These are phyloP conservation scores for Groenewaldozyma auringiensis DNA, from an alignment of 1,139 yeast species.

Conservation along the genomic window DNA sequence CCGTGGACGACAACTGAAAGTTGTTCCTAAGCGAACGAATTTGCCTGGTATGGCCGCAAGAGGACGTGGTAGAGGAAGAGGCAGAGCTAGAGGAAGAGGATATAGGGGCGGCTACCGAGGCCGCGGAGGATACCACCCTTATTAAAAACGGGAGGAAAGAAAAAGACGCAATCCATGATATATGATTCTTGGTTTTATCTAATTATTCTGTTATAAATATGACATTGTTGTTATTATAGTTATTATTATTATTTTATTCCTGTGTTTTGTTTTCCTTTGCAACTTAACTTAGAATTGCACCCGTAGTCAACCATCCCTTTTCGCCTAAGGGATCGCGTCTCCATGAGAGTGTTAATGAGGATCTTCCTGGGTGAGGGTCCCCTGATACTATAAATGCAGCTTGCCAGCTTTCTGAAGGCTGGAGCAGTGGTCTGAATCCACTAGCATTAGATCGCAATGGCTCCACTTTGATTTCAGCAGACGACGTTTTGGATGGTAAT, in stretches of 20 bases:
- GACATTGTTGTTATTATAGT: not conserved
- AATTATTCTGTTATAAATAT: not conserved
- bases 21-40: conserved; percentile 71
- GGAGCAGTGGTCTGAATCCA: conserved; percentile 8
- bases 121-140: conserved; percentile 34
- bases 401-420: conserved; percentile 18
- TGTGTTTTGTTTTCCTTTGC: too few species aligned
- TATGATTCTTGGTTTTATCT: not conserved
- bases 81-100: conserved; percentile 41
- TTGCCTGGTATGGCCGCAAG: conserved; percentile 54
- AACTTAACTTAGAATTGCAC: conserved; percentile 4
- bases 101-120: conserved; percentile 39
- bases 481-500: conserved; percentile 14
- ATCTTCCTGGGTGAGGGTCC: conserved; percentile 10
- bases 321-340: conserved; percentile 33
- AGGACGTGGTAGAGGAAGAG: conserved; percentile 43
- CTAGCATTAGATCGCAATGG: conserved; percentile 11
- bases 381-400: conserved; percentile 14
- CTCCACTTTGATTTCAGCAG: conserved; percentile 6
- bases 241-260: not conserved
- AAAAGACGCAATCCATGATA: not conserved
- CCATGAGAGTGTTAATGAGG: conserved; percentile 29
- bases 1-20: conserved; percentile 63
- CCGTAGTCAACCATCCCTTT: conserved; percentile 31
- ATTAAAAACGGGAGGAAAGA: conserved; percentile 14